Base-by-base conservation (phyloP, 192 early-diverging fungal genomes). In the Coemansia reversa region DNA sequence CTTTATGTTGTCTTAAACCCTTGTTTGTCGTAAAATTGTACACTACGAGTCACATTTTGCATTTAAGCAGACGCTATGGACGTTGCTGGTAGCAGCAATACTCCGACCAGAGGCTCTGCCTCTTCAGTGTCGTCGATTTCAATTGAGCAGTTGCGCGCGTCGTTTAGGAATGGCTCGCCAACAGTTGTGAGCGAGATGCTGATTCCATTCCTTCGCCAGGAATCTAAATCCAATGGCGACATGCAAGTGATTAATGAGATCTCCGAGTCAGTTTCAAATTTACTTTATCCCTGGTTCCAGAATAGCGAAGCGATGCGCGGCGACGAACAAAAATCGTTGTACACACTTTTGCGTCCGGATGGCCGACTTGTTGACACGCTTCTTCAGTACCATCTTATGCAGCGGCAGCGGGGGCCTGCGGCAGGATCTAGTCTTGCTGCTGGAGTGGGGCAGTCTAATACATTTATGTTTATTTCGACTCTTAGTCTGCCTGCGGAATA, bases 311-410 rank as follows among this genome's bases (percentile, higher is more conserved):
- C 65, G 18, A 74, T 80, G 72, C 51, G 60, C 39, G 22, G 45
- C n/a, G 65, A 67, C 55, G 72, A 72, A 39, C 61, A 74, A 35
- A 50, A 33, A 3, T 30, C 71, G n/a, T 35, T 80, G 60, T 75
- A 80, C 25, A 25, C 49, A 42, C 53, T 80, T 24, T 58, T 80
- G 52, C 78, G 69, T 6, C 78, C 78, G 2, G 65, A 67, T 35
- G 72, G 73, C 0, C 55, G 53, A 6, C 55, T 74, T 5, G 58
- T 80, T 9, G 66, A 80, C 47, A 75, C 69, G 1, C 73, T 80
- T 33, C 62, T 75, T 30, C 78, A 75, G 52, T 80, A 80, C 69
- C 62, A 80, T 45, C 9, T 62, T 30, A 20, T 80, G 72, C 77
- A 67, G 53, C 63, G 65, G 29, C 65, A 75, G 54, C 59, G 60